Base-by-base conservation (phyloP, 805 yeast species). In the Saccharomycopsis capsularis region DNA sequence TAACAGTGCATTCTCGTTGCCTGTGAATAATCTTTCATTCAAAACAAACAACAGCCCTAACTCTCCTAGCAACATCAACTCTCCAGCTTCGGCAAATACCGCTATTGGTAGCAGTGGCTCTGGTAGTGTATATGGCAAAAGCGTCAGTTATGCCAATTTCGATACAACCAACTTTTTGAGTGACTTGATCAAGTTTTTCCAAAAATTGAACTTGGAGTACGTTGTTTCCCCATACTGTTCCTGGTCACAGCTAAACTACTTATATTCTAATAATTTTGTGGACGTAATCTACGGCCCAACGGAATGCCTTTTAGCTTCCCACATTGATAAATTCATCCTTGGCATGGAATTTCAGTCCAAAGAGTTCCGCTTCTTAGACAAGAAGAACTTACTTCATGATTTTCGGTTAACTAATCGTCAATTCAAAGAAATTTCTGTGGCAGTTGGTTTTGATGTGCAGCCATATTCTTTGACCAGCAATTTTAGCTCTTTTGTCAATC, bases 201-300 rank as follows among this genome's bases (percentile, higher is more conserved):
- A 73, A 34, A 74, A 72, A 19, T 69, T 73, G 43, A 74, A 69
- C 2, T 65, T 86, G 11, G 83, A 81, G 51, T 90, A 75, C 60
- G 64, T 88, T 49, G 77, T 89, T 11, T 84, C 95, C 32, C 98
- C 98, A 3, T 89, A 80, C 60, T 73, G 80, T 40, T 79, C 96
- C 0, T 80, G 88, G 66, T 75, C 81, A 37, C 96, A 91, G 64
- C 70, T 93, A 57, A 78, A 85, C 4, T 88, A 87, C 59, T 66
- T 91, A 57, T 72, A 74, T 53, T 74, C 74, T 40, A 69, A 69
- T 43, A 71, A 69, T 0, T 66, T 70, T 41, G 75, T 91, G 44
- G 89, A 90, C 62, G 80, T 84, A 3, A 78, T 90, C 34, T 85
- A 80, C 64, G 96, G 95, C 0, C 82, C 96, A 5, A 82, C 89